Evolutionary conservation across 805 yeast genomes (phyloP).

Genomic region (Ogataea minuta): DNA sequence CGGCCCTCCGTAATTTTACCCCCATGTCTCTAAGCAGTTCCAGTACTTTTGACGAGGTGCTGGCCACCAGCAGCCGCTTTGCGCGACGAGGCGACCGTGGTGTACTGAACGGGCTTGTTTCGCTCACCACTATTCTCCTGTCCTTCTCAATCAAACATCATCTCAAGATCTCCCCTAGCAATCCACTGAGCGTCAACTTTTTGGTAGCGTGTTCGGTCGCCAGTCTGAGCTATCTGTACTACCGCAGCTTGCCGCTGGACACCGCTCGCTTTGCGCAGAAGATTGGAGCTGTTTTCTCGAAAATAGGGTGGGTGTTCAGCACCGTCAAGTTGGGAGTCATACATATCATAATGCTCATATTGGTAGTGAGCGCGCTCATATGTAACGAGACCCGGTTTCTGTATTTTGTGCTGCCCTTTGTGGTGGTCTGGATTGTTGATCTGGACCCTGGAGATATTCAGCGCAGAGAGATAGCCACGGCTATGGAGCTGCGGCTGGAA

Average conservation of each 20-base stretch:
- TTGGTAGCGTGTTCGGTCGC: constrained; percentile 5
- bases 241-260: constrained; percentile 15
- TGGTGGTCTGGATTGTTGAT: constrained; percentile 15
- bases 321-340: constrained; percentile 8
- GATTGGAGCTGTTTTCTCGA: constrained; percentile 10
- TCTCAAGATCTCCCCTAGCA: constrained; percentile 8
- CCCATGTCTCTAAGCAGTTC: constrained; percentile 9
- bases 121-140: constrained; percentile 11
- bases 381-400: constrained; percentile 15
- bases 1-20: background rate
- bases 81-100: constrained; percentile 9
- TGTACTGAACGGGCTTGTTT: constrained; percentile 9
- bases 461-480: constrained; percentile 2
- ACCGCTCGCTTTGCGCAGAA: constrained; percentile 4
- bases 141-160: constrained; percentile 16
- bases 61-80: background rate
- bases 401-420: constrained; percentile 13
- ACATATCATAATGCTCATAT: constrained; percentile 14
- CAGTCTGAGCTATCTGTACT: constrained; percentile 13
- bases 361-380: constrained; percentile 14
- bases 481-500: constrained; percentile 7
- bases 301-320: constrained; percentile 9
- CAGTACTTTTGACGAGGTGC: constrained; percentile 4
- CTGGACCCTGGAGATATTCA: constrained; percentile 7
- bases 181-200: constrained; percentile 12